Base-by-base conservation (phyloP, 1,139 yeast species). In the Debaryomycetaceae sp. region DNA sequence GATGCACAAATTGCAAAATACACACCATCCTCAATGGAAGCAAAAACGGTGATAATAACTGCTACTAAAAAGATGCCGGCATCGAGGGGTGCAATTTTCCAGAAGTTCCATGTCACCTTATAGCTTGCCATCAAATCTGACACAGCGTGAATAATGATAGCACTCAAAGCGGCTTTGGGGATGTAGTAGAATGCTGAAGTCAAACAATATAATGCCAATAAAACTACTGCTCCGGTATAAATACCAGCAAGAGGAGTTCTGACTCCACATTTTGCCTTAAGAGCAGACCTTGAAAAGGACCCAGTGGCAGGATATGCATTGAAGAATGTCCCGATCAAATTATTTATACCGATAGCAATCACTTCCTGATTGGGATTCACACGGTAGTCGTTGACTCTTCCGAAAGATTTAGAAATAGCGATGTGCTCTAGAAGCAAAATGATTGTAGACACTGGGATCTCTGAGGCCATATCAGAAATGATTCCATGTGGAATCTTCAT, bases 271-370 rank as follows among this genome's bases (percentile, higher is more conserved):
- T 90, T 91, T 45, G 96, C 87, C 68, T 91, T 90, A 58, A 91
- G 77, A 9, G 97, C 97, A 40, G 97, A 86, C 72, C 97, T 83
- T 20, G 96, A 87, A 66, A 91, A 91, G 1, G 97, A 91, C 44
- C 98, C 97, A 8, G 98, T 91, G 8, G 97, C 91, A 13, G 98
- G 98, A 63, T 91, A 91, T 7, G 97, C 97, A 58, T 81, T 77
- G 76, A 91, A 91, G 60, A 90, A 88, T 24, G 96, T 87, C 54
- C 97, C 97, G 55, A 91, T 76, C 62, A 90, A 74, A 67, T 91
- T 91, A 46, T 93, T 86, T 39, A 87, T 87, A 60, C 98, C 98
- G 66, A 91, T 91, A 36, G 98, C 97, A 60, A 91, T 80, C 49
- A 91, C 78, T 64, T 91, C 98, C 70, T 91, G 98, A 68, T 91